Base-by-base conservation (phyloP, 306 rosid genomes). In the Pachyrhizus erosus region DNA sequence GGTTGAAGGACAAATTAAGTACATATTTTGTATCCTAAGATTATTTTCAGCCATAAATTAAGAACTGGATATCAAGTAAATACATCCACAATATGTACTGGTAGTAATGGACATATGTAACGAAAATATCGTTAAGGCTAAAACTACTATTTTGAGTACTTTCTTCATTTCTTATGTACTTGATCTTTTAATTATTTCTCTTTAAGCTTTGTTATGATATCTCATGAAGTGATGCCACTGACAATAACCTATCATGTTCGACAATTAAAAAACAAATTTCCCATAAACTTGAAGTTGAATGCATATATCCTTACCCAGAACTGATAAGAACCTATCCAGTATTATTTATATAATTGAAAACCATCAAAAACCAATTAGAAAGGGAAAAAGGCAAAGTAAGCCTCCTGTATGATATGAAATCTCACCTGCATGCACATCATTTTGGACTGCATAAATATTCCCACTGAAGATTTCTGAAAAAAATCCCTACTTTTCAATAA, bases 281-380 rank as follows among this genome's bases (percentile, higher is more conserved):
- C 34, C 13, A 12, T 52, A 12, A 46, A 34, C 13, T 74, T 17
- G 27, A n/a, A 69, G 55, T 69, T 42, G 34, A 69, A 69, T 69
- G 42, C 7, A 17, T 34, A 27, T 24, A 46, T 17, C 29, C 40
- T 20, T 62, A 62, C 13, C 29, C 46, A 29, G 9, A 49, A 49
- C n/a, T 37, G 14, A 51, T 33, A 6, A 21, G 5, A 51, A 78
- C 13, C 40, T 51, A 12, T 34, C 55, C 37, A 78, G 54, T 14
- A 33, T 37, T 52, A 67, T 37, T 54, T 33, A 49, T 23, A 67
- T 78, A 79, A 42, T 15, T 60, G 46, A 27, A 83, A 48, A n/a
- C n/a, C n/a, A n/a, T n/a, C n/a, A n/a, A n/a, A n/a, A n/a, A n/a
- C n/a, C n/a, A n/a, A n/a, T n/a, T n/a, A n/a, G n/a, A n/a, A n/a